Conservation (phyloP, 2,329 filamentous ascomycete species). For the Venturia pyrina region DNA sequence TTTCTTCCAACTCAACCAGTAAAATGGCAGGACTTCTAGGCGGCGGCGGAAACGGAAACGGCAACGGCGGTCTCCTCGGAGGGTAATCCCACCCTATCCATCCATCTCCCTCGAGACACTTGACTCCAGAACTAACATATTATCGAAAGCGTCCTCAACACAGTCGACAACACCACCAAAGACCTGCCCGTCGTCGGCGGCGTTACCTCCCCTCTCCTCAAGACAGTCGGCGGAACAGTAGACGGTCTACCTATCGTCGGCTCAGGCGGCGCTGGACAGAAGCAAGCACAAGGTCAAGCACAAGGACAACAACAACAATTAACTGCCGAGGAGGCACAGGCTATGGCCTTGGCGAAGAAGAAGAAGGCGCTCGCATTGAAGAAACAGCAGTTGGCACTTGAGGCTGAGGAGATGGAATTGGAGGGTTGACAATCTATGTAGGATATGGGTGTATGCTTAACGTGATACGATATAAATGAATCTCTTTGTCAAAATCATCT, state of each 20-base stretch:
- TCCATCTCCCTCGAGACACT: neutral
- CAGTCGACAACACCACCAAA: slow-evolving; percentile 16
- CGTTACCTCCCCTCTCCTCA: slow-evolving; percentile 15
- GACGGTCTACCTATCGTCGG: slow-evolving; percentile 16
- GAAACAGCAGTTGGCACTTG: slow-evolving; percentile 14
- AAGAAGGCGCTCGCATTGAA: slow-evolving; percentile 14
- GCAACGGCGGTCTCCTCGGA: slow-evolving; percentile 15
- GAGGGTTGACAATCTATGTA: slow-evolving; percentile 13
- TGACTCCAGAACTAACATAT: neutral
- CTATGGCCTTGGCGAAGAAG: slow-evolving; percentile 15
- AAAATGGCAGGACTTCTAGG: slow-evolving; percentile 18
- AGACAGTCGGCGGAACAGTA: slow-evolving; percentile 15
- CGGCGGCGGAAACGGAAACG: slow-evolving; percentile 12
- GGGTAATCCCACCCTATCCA: slow-evolving; percentile 11
- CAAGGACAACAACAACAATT: slow-evolving; percentile 6
- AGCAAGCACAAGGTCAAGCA: neutral
- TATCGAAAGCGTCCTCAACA: slow-evolving; percentile 14
- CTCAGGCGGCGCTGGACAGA: slow-evolving; percentile 11
- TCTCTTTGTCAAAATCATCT: neutral
- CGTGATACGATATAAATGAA: neutral
- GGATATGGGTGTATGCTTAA: neutral
- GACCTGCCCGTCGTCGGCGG: slow-evolving; percentile 15
- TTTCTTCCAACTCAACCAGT: too few species aligned
- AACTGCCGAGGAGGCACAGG: slow-evolving; percentile 13
- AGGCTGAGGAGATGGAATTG: slow-evolving; percentile 13